Evolutionary conservation across 208 protist genomes (phyloP), one percentile per base, ranked within the genome.

Genomic region (Vickermania spadyakhi): DNA sequence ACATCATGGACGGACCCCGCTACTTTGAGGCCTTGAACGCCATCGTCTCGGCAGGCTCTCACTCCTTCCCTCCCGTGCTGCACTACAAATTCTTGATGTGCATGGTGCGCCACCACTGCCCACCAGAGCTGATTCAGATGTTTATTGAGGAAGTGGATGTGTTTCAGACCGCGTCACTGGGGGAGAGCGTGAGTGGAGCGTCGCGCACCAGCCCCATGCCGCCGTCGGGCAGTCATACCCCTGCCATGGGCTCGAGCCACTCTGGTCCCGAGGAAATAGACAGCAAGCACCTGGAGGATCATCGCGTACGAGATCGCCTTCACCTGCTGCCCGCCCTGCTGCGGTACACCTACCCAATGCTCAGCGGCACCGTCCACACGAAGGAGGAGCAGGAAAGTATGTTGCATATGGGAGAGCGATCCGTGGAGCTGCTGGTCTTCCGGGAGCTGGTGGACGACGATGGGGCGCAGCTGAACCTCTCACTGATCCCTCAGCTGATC

Each of bases 1-100:
- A 89, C 1, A 86, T 89, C 59, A 62, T 66, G 14, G 86, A 93
- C 26, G 60, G 78, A 45, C 86, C 86, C 13, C 78, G 73, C 54
- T 90, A 89, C 76, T 93, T 93, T 56, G 54, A 49, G 27, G 70
- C 84, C 69, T 93, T 79, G 82, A 76, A 81, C n/a, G 66, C 64
- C 31, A 73, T 93, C 29, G 75, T 93, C 60, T 77, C 75, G 56
- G 68, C 78, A 26, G 78, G 83, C 42, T 62, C 69, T 49, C 68
- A 64, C 25, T 73, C 89, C 50, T 88, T 93, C 53, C 72, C 82
- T 1, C 62, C 58, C 29, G 72, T 72, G 22, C 67, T 93, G 23
- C 79, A 93, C 75, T 90, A 74, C 3, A 66, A 68, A 30, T 73
- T 93, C 50, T 62, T 93, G n/a, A 73, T 83, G 62, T 76, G 84